Base-by-base conservation (phyloP, 805 yeast genomes). In the Teunomyces kruisii region DNA sequence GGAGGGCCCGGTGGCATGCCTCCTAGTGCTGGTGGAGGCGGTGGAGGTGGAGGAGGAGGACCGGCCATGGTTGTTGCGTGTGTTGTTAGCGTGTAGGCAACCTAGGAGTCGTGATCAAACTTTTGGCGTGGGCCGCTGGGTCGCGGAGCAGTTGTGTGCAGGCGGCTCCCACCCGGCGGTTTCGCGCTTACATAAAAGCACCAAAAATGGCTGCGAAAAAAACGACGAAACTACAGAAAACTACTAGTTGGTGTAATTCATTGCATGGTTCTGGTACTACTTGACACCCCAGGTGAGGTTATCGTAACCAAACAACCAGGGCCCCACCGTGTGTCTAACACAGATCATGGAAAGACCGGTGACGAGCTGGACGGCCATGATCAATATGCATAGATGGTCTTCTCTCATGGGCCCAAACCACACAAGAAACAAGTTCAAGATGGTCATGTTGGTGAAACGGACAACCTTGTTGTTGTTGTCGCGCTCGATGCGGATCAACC, bases 391-490 rank as follows among this genome's bases (percentile, higher is more conserved):
- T 44, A 94, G 70, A 16, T 60, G 68, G 59, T 88, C 96, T 64
- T 94, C 99, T 46, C 91, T 75, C 73, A 86, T 62, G 4, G 99
- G 97, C 1, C 99, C 99, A 35, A 84, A 72, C 87, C 90, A 82
- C 8, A 92, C 96, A 33, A 92, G 68, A 1, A 79, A 76, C 49
- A 94, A 70, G 59, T 92, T 94, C 52, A 94, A 90, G 40, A 94
- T 66, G 2, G 99, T 94, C 79, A 92, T 75, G 60, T 94, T 94
- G 9, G 94, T 82, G 45, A 86, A 80, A 47, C 74, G 67, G 7
- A 64, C 60, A 24, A 75, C 61, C 9, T 55, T 22, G 6, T 56
- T 50, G 16, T 40, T 41, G 4, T 56, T 43, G 39, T 56, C 59
- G 35, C 63, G 49, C 43, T 62, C 50, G 6, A 69, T 46, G 29